Percentiles rank a stretch among this genome's conserved stretches.
These are phyloP conservation scores for Hemileccinum impolitum DNA, from an alignment of 768 basidiomycete species.

Conservation along the genomic window DNA sequence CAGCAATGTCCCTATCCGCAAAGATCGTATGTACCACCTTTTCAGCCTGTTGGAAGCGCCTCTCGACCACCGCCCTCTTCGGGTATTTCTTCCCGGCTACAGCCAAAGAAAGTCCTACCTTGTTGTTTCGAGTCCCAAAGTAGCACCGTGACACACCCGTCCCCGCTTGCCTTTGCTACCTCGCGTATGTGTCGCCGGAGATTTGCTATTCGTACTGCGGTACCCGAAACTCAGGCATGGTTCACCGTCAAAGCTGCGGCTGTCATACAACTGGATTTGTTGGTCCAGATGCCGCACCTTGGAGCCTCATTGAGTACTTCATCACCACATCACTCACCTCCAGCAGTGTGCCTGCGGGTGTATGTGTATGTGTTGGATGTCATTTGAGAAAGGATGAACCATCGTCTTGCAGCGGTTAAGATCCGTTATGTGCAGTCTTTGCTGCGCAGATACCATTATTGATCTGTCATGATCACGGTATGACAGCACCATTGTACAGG, in stretches of 20 bases:
- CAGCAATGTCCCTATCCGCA: conserved; percentile 37
- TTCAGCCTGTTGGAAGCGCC: conserved; percentile 30
- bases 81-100: conserved; percentile 10
- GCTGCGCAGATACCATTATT: conserved; percentile 37
- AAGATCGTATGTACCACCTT: conserved; percentile 41
- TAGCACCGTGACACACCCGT: conserved; percentile 40
- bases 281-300: conserved; percentile 49
- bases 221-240: conserved; percentile 47
- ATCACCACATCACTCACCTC: conserved; percentile 39
- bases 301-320: conserved; percentile 10
- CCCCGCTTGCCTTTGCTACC: conserved; percentile 46
- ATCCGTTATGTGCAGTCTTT: conserved; percentile 35
- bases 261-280: conserved; percentile 50
- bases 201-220: conserved; percentile 25
- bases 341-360: conserved; percentile 43
- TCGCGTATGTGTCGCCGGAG: conserved; percentile 30
- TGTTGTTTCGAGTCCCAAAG: conserved; percentile 50
- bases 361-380: conserved; percentile 43
- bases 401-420: conserved; percentile 33
- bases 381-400: conserved; percentile 35
- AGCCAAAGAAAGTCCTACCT: conserved; percentile 33
- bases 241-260: conserved; percentile 37
- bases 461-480: conserved; percentile 33
- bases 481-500: conserved; percentile 37
- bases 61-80: conserved; percentile 37